A percentile compares a stretch with the other conserved stretches of the same genome.
These are phyloP conservation scores for Begonia peltatifolia DNA, from an alignment of 306 rosid genomes.

Conservation along the genomic window DNA sequence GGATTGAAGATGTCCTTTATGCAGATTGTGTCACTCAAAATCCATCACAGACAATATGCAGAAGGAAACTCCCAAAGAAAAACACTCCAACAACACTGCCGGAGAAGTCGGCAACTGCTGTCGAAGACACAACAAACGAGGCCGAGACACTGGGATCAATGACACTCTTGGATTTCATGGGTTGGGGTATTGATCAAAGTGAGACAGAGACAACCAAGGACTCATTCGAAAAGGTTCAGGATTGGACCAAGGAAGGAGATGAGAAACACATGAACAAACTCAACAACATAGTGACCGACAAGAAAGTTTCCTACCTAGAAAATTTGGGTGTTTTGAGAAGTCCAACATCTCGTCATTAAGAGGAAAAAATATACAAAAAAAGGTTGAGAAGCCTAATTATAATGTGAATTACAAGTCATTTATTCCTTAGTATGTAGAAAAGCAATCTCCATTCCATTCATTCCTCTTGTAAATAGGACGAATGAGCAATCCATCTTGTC, in stretches of 20 bases:
- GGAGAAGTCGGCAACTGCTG: conserved; percentile 20
- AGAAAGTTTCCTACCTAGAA: conserved; percentile 60
- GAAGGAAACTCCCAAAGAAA: conserved; percentile 14
- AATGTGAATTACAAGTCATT: not conserved
- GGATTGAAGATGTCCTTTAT: conserved; percentile 79
- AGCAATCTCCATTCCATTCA: conserved; percentile 20
- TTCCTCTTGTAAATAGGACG: conserved; percentile 46
- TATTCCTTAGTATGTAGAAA: not conserved
- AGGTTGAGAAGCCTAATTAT: not conserved
- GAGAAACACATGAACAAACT: not conserved
- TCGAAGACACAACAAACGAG: conserved; percentile 20
- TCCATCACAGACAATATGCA: conserved; percentile 19
- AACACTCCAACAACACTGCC: conserved; percentile 13
- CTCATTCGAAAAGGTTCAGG: not conserved
- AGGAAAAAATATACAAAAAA: not conserved
- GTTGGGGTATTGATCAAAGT: conserved; percentile 52
- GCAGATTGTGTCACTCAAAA: conserved; percentile 49
- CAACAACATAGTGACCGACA: conserved; percentile 12
- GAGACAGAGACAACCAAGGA: conserved; percentile 26
- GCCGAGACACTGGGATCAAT: conserved; percentile 32
- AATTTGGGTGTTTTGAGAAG: conserved; percentile 65
- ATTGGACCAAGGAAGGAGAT: not conserved
- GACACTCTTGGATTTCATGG: conserved; percentile 94
- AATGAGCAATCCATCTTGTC: conserved; percentile 11
- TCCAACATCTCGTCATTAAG: conserved; percentile 76